Percentiles rank a stretch among this genome's conserved stretches.
These are phyloP conservation scores for Pestalotiopsis sp. DNA, from an alignment of 2,329 filamentous ascomycete genomes.

Conservation along the genomic window DNA sequence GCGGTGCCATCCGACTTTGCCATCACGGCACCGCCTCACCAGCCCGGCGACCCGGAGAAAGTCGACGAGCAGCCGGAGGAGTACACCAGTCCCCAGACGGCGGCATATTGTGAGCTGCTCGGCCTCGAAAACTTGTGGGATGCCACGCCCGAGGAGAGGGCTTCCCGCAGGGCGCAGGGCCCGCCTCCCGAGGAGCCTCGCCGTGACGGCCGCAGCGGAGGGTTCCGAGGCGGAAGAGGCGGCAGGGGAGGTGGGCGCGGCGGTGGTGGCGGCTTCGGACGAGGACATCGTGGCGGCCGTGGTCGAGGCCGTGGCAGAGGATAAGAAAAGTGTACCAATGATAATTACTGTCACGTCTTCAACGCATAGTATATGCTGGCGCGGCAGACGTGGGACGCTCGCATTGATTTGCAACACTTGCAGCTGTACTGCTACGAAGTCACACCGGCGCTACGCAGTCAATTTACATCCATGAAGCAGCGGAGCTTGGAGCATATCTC, in stretches of 20 bases:
- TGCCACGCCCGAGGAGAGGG: conserved; percentile 71
- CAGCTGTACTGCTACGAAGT: too few species aligned
- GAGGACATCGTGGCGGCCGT: conserved; percentile 27
- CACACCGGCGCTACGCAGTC: too few species aligned
- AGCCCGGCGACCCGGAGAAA: conserved; percentile 57
- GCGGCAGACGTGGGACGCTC: too few species aligned
- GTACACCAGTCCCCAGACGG: conserved; percentile 86
- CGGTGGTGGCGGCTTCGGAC: conserved; percentile 36
- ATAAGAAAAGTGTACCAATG: too few species aligned
- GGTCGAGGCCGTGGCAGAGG: conserved; percentile 18
- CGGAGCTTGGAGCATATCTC: too few species aligned
- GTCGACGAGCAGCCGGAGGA: conserved; percentile 71
- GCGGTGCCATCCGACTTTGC: conserved; percentile 78
- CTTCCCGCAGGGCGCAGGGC: conserved; percentile 58
- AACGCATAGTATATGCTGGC: too few species aligned
- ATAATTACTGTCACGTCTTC: too few species aligned
- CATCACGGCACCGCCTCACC: conserved; percentile 73
- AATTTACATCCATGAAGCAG: too few species aligned
- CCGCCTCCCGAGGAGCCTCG: conserved; percentile 47
- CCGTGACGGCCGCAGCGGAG: conserved; percentile 17
- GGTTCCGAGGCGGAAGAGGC: conserved; percentile 27
- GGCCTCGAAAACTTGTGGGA: conserved; percentile 77
- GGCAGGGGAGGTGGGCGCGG: conserved; percentile 34
- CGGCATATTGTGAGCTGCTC: conserved; percentile 77
- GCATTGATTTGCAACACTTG: too few species aligned